phyloP scores from a whole-genome alignment of 2,329 filamentous ascomycete species.

The Fusarium chaquense region DNA sequence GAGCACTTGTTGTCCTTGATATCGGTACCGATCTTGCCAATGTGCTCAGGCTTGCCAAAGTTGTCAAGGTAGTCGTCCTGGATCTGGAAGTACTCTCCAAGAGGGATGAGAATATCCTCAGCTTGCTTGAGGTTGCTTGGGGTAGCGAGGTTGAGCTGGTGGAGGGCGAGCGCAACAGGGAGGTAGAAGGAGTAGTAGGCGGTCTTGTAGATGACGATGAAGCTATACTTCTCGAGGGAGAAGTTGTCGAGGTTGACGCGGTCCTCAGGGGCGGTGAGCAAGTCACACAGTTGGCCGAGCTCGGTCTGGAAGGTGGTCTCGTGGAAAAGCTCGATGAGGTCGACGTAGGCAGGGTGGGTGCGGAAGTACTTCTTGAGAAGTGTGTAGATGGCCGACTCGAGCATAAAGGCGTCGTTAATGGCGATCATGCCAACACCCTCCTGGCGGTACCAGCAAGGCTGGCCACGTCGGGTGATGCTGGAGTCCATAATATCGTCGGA shows the following conservation, averaged over 20 bases:
- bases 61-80: slow-evolving; percentile 99
- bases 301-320: slow-evolving; percentile 95
- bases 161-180: slow-evolving; percentile 89
- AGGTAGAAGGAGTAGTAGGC: slow-evolving; percentile 99
- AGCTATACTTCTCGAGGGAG: slow-evolving; percentile 92
- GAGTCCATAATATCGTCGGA: slow-evolving; percentile 99
- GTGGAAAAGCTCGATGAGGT: slow-evolving; percentile 96
- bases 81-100: slow-evolving; percentile 99
- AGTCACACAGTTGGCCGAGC: slow-evolving; percentile 92
- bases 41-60: slow-evolving; percentile 90
- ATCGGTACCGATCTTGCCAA: slow-evolving; percentile 98
- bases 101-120: slow-evolving; percentile 92
- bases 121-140: slow-evolving; percentile 89
- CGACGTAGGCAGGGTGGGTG: slow-evolving; percentile 85
- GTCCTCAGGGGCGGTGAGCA: slow-evolving; percentile 96
- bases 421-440: slow-evolving; percentile 92
- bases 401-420: slow-evolving; percentile 98
- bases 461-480: slow-evolving; percentile 92
- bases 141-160: slow-evolving; percentile 87
- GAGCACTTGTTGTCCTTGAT: slow-evolving; percentile 99
- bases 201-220: slow-evolving; percentile 99
- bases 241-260: slow-evolving; percentile 94
- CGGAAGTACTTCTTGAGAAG: slow-evolving; percentile 96
- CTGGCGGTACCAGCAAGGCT: slow-evolving; percentile 96
- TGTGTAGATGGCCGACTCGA: slow-evolving; percentile 89